phyloP scores from a whole-genome alignment of 257 asterid species.

The Nemophila menziesii region DNA sequence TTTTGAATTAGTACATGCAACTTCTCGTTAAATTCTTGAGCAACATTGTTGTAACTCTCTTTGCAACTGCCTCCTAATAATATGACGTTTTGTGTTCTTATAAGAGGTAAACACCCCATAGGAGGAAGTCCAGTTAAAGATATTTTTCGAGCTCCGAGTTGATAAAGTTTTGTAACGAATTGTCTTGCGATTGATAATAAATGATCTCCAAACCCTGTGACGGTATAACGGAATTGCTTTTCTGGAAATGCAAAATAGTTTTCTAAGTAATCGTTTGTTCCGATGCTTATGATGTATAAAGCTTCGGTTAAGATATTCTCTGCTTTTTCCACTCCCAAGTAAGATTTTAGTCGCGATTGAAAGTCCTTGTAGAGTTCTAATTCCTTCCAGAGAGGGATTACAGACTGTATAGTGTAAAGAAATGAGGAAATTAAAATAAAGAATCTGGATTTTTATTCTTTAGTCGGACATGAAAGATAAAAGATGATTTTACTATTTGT shows the following conservation, averaged over 20 bases:
- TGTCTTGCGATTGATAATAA: conserved; percentile 42
- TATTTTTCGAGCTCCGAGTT: conserved; percentile 67
- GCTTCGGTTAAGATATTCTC: conserved; percentile 30
- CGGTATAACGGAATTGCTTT: conserved; percentile 28
- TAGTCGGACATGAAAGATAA: too few relatives aligned
- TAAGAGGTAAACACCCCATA: conserved; percentile 85
- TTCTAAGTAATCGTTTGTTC: conserved; percentile 80
- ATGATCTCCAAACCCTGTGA: conserved; percentile 43
- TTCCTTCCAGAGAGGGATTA: conserved; percentile 72
- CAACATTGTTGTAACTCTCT: conserved; percentile 52
- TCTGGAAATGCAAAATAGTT: conserved; percentile 48
- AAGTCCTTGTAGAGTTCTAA: conserved; percentile 65
- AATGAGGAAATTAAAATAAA: too few relatives aligned
- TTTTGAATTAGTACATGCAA: conserved; percentile 27
- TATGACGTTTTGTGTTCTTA: conserved; percentile 38
- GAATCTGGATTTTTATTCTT: too few relatives aligned
- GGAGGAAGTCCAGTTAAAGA: conserved; percentile 78
- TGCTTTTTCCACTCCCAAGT: conserved; percentile 52
- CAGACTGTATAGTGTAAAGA: conserved; percentile 59
- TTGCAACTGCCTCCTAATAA: conserved; percentile 33
- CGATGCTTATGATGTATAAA: conserved; percentile 55
- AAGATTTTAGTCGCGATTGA: conserved; percentile 36
- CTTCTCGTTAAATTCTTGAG: conserved; percentile 51
- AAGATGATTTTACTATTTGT: too few relatives aligned
- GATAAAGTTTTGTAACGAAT: conserved; percentile 35